Evolutionary conservation across 192 early-diverging fungal species (phyloP).

Genomic region (Entomortierella parvispora): DNA sequence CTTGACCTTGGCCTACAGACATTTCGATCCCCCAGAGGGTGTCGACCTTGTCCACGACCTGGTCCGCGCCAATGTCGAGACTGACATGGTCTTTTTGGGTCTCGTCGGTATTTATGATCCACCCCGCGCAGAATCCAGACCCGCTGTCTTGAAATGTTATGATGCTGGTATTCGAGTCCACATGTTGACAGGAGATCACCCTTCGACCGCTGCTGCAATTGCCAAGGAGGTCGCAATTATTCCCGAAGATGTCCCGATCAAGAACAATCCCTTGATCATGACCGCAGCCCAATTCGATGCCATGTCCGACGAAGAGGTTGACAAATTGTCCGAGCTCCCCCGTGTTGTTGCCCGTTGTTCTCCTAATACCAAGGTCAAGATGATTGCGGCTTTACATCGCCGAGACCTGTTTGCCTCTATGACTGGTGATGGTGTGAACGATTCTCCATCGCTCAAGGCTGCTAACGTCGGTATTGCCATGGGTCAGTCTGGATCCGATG

Average conservation of each 20-base stretch:
- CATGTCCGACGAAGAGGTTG: conserved; percentile 81
- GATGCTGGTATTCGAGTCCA: conserved; percentile 90
- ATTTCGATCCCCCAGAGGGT: conserved; percentile 38
- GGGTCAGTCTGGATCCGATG: too few relatives aligned
- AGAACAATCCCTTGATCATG: conserved; percentile 71
- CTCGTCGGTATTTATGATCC: conserved; percentile 95
- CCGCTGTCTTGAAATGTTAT: conserved; percentile 80
- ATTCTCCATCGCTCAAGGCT: conserved; percentile 74
- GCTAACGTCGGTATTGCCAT: too few relatives aligned
- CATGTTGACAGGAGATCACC: conserved; percentile 97
- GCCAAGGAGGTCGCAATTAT: conserved; percentile 67
- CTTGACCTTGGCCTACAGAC: conserved; percentile 80
- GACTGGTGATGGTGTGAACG: conserved; percentile 90
- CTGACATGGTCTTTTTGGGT: conserved; percentile 81
- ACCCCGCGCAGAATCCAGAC: conserved; percentile 73
- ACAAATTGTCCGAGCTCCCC: conserved; percentile 82
- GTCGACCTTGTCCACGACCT: conserved; percentile 47
- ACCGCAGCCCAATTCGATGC: conserved; percentile 86
- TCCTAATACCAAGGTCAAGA: conserved; percentile 96
- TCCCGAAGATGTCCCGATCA: conserved; percentile 51
- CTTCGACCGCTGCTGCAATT: conserved; percentile 90
- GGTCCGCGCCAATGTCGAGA: conserved; percentile 71
- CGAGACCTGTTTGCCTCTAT: conserved; percentile 76
- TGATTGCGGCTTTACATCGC: conserved; percentile 89
- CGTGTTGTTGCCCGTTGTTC: conserved; percentile 91